These are phyloP conservation scores for Aureobasidium namibiae DNA, from an alignment of 2,329 filamentous ascomycete species.

Conservation along the genomic window DNA sequence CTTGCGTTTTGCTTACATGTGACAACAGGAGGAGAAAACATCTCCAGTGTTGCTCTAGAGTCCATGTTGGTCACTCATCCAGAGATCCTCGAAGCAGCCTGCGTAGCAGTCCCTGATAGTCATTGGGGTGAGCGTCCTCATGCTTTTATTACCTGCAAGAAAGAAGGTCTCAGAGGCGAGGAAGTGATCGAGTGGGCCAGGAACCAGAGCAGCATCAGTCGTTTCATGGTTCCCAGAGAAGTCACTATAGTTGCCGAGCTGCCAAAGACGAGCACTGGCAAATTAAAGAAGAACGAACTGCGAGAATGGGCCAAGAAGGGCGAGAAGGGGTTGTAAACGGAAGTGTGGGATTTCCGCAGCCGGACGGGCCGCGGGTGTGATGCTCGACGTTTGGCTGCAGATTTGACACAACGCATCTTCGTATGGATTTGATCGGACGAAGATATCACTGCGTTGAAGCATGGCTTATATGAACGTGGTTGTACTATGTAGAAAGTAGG, in stretches of 20 bases:
- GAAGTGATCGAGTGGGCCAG: conserved; percentile 84
- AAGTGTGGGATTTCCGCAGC: conserved; percentile 1
- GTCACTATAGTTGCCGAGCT: conserved; percentile 76
- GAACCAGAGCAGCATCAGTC: conserved; percentile 68
- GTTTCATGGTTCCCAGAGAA: conserved; percentile 72
- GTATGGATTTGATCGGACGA: neutral
- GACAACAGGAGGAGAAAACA: conserved; percentile 78
- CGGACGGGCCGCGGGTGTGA: conserved; percentile 3
- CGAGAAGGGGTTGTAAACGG: conserved; percentile 22
- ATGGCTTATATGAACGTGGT: neutral
- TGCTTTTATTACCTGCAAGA: conserved; percentile 77
- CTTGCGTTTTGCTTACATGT: neutral
- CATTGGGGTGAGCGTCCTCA: conserved; percentile 97
- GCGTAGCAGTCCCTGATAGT: conserved; percentile 76
- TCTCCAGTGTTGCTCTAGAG: conserved; percentile 87
- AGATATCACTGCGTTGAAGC: neutral
- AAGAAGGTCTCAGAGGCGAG: conserved; percentile 43
- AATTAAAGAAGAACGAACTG: conserved; percentile 90
- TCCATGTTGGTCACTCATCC: conserved; percentile 83
- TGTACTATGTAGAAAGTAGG: neutral
- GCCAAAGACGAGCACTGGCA: conserved; percentile 95
- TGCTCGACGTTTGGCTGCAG: conserved; percentile 7
- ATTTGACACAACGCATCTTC: neutral
- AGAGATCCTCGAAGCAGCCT: conserved; percentile 81
- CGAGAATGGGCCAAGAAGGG: conserved; percentile 70